phyloP scores from a whole-genome alignment of 306 rosid species.

The Dryas octopetala region DNA sequence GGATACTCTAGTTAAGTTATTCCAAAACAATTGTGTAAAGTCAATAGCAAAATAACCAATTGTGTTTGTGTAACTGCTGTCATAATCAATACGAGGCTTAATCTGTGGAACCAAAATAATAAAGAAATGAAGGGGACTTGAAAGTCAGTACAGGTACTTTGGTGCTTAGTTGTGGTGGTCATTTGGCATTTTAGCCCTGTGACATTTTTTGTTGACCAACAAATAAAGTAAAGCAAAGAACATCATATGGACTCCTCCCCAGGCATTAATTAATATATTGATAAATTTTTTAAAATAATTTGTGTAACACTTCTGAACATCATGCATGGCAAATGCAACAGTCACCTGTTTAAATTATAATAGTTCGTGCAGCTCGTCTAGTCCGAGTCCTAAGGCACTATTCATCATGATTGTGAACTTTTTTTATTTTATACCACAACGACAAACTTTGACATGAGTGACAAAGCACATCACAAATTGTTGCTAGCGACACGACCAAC shows the following conservation, averaged over 20 bases:
- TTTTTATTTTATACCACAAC: not conserved
- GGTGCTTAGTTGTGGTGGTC: no score
- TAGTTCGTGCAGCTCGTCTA: not conserved
- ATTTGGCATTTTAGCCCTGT: not conserved
- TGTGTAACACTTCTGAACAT: not conserved
- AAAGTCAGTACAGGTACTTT: no score
- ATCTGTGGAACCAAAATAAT: not conserved
- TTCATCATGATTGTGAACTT: not conserved
- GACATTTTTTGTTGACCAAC: not conserved
- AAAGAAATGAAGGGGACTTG: not conserved
- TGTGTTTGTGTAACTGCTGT: not conserved
- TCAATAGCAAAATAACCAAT: not conserved
- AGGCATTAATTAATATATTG: no score
- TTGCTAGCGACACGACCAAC: not conserved
- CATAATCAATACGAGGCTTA: not conserved
- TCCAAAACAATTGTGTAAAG: not conserved
- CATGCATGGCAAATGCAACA: no score
- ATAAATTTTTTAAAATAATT: no score
- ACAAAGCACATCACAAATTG: not conserved
- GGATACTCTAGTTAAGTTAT: not conserved
- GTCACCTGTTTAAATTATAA: not conserved
- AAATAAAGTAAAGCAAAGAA: not conserved
- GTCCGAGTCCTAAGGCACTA: not conserved
- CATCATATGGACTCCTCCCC: not conserved
- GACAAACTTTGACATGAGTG: not conserved